Percentiles rank a stretch among this genome's conserved stretches.
phyloP scores from a whole-genome alignment of 176 grass and related monocot genomes.

The Leersia perrieri region DNA sequence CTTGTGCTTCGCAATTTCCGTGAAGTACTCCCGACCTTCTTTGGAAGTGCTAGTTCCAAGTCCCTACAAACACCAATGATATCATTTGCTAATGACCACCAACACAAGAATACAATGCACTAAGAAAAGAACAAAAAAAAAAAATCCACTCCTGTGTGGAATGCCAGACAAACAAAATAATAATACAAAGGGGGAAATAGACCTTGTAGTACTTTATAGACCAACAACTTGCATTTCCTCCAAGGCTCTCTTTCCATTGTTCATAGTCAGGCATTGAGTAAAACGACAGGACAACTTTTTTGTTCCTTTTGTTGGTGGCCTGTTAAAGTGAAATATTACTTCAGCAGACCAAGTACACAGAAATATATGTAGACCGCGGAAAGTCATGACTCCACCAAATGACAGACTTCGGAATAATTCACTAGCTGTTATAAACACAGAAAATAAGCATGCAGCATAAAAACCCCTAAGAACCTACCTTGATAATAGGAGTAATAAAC shows the following conservation, averaged over 20 bases:
- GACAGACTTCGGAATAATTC: not conserved
- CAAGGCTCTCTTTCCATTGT: conserved; percentile 66
- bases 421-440: not conserved
- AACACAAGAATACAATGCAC: not conserved
- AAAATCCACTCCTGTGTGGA: not conserved
- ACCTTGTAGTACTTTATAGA: conserved; percentile 93
- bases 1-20: conserved; percentile 37
- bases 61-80: conserved; percentile 36
- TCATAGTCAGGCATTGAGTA: conserved; percentile 94
- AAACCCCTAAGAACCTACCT: conserved; percentile 32
- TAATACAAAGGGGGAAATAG: not conserved
- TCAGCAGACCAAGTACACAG: not conserved
- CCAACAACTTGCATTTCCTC: conserved; percentile 60
- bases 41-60: conserved; percentile 76
- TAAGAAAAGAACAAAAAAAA: not conserved
- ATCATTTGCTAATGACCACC: not conserved
- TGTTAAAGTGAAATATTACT: conserved; percentile 18
- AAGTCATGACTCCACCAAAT: not conserved
- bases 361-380: not conserved
- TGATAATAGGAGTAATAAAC: conserved; percentile 89
- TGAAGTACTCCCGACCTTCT: conserved; percentile 71
- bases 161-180: not conserved
- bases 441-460: not conserved
- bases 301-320: conserved; percentile 53
- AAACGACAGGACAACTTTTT: conserved; percentile 44